These are phyloP conservation scores for Entomortierella lignicola DNA, from an alignment of 192 early-diverging fungal genomes.

Conservation along the genomic window DNA sequence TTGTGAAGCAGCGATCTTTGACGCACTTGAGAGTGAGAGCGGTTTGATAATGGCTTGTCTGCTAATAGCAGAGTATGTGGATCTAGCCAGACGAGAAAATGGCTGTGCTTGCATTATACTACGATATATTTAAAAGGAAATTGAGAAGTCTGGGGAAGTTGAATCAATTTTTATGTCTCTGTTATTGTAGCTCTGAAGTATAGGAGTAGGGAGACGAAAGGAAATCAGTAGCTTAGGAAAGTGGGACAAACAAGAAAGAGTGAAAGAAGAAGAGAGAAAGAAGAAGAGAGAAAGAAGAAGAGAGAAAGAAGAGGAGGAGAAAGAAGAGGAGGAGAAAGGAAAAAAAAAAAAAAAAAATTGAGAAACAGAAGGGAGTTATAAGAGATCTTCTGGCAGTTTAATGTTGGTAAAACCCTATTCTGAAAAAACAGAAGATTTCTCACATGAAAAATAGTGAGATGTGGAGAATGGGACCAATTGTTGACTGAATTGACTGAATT, in stretches of 20 bases:
- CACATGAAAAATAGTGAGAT: not conserved
- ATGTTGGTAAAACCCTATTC: too few relatives aligned
- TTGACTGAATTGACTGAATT: not conserved
- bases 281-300: constrained; percentile 8
- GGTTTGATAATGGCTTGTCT: constrained; percentile 12
- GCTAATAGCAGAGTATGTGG: constrained; percentile 30
- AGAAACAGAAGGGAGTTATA: too few relatives aligned
- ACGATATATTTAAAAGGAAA: not conserved
- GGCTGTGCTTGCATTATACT: constrained; percentile 38
- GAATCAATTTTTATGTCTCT: too few relatives aligned
- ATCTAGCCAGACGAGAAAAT: constrained; percentile 40
- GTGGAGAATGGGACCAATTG: not conserved
- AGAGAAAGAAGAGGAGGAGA: constrained; percentile 4
- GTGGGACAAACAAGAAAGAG: not conserved
- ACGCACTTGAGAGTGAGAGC: constrained; percentile 16
- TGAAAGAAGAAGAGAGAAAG: constrained; percentile 1
- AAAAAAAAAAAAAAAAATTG: not conserved
- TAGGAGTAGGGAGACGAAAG: not conserved
- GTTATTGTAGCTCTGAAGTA: constrained; percentile 4
- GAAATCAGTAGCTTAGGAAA: not conserved
- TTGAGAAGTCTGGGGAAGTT: not conserved
- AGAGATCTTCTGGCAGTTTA: too few relatives aligned
- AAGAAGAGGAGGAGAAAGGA: not conserved
- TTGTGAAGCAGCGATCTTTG: constrained; percentile 35
- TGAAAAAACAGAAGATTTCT: not conserved